phyloP scores from a whole-genome alignment of 495 filamentous ascomycete genomes.

The Trypethelium eluteriae region DNA sequence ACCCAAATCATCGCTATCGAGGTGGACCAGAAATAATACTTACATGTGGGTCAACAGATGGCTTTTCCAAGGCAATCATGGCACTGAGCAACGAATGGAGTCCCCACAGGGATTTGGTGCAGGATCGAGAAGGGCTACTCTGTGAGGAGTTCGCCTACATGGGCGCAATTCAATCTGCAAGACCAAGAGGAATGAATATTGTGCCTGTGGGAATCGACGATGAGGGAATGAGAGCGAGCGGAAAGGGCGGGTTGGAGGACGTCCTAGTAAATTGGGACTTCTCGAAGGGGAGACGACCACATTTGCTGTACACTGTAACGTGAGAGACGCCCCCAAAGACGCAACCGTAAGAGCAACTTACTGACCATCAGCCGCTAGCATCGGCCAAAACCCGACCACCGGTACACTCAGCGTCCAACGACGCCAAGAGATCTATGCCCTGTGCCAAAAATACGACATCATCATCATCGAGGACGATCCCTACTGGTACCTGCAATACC shows the following conservation, averaged over 20 bases:
- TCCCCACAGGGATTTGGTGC: slow-evolving; percentile 55
- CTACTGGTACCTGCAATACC: slow-evolving; percentile 92
- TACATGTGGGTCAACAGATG: slow-evolving; percentile 77
- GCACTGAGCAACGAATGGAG: slow-evolving; percentile 67
- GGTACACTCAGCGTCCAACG: slow-evolving; percentile 61
- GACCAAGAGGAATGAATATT: slow-evolving; percentile 62
- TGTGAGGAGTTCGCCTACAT: slow-evolving; percentile 74
- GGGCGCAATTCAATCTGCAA: slow-evolving; percentile 58
- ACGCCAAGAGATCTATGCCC: slow-evolving; percentile 65
- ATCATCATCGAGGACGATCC: slow-evolving; percentile 93
- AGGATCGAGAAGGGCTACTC: slow-evolving; percentile 61
- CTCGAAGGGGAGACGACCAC: slow-evolving; percentile 62
- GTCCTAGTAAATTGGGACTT: slow-evolving; percentile 76
- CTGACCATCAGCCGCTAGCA: slow-evolving; percentile 40
- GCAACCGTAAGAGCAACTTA: background rate
- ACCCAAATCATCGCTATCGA: slow-evolving; percentile 71
- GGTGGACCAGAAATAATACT: slow-evolving; percentile 68
- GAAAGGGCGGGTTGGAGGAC: slow-evolving; percentile 65
- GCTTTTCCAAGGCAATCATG: slow-evolving; percentile 67
- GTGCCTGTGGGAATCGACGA: slow-evolving; percentile 67
- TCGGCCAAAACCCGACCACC: slow-evolving; percentile 88
- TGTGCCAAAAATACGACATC: slow-evolving; percentile 80
- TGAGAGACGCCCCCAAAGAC: slow-evolving; percentile 40
- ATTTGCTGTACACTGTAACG: slow-evolving; percentile 86
- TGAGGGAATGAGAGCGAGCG: slow-evolving; percentile 62